These are phyloP conservation scores for Cymbopogon citratus DNA, from an alignment of 176 grass and related monocot species.

Conservation along the genomic window DNA sequence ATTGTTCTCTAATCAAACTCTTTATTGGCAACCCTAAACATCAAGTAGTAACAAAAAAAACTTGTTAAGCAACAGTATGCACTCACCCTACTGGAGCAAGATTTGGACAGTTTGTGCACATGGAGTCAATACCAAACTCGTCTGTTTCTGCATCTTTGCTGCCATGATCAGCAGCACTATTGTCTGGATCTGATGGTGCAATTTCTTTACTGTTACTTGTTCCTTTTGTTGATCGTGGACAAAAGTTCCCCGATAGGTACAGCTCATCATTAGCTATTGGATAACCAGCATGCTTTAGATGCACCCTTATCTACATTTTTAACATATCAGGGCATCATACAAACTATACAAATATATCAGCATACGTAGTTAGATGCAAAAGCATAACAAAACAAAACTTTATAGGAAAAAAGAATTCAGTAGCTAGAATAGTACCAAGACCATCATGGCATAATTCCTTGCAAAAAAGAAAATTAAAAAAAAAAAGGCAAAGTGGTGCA, in stretches of 20 bases:
- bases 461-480: background rate
- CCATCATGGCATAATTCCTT: background rate
- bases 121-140: constrained; percentile 51
- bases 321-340: background rate
- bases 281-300: constrained; percentile 82
- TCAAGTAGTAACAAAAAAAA: background rate
- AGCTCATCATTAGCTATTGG: constrained; percentile 89
- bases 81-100: constrained; percentile 77
- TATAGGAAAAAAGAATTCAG: background rate
- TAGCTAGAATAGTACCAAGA: background rate
- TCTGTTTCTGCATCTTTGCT: constrained; percentile 18
- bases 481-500: background rate
- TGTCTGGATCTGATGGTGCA: background rate
- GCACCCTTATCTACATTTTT: constrained; percentile 83
- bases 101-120: constrained; percentile 93
- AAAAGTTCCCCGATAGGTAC: constrained; percentile 58
- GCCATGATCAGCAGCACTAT: constrained; percentile 16
- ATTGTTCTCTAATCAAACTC: background rate
- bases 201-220: constrained; percentile 30
- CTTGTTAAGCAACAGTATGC: constrained; percentile 1
- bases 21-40: background rate
- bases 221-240: constrained; percentile 51
- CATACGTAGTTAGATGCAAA: background rate
- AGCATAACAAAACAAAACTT: background rate
- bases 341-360: background rate